These are phyloP conservation scores for Agroathelia rolfsii DNA, from an alignment of 1,284 basidiomycete genomes.

Conservation along the genomic window DNA sequence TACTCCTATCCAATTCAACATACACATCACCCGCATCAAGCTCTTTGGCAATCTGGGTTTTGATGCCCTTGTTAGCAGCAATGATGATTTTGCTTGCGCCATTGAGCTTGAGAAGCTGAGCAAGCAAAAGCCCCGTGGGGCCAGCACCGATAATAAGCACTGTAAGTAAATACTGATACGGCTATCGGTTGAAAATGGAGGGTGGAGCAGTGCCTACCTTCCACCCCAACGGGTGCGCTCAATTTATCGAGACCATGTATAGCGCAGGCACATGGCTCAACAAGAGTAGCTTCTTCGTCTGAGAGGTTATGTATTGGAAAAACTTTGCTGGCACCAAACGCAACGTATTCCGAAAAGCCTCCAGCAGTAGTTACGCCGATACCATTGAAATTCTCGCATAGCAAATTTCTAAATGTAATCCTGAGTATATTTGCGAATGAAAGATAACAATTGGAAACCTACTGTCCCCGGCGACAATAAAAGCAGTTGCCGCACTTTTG, in stretches of 20 bases:
- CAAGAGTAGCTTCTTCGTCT: conserved; percentile 82
- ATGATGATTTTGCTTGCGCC: conserved; percentile 70
- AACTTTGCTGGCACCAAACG: neutral
- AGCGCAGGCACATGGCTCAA: conserved; percentile 83
- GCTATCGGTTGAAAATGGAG: too few relatives aligned
- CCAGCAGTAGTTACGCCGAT: conserved; percentile 70
- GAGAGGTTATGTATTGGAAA: conserved; percentile 59
- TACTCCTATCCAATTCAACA: conserved; percentile 68
- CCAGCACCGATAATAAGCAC: conserved; percentile 73
- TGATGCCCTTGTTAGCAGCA: conserved; percentile 79
- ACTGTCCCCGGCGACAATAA: conserved; percentile 71
- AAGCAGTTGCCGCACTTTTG: conserved; percentile 72
- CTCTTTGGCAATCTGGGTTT: conserved; percentile 72
- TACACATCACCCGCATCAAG: conserved; percentile 74
- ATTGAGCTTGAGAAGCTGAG: conserved; percentile 78
- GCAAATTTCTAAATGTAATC: too few relatives aligned
- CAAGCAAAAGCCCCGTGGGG: conserved; percentile 76
- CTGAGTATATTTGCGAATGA: too few relatives aligned
- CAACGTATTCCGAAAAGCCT: conserved; percentile 80
- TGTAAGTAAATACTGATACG: too few relatives aligned
- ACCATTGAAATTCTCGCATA: conserved; percentile 74
- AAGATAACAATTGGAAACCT: too few relatives aligned
- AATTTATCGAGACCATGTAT: conserved; percentile 85
- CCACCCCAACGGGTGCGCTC: conserved; percentile 64
- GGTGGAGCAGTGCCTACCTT: too few relatives aligned